Base-by-base conservation (phyloP, 2,329 filamentous ascomycete genomes). In the Dactylellina leptospora region DNA sequence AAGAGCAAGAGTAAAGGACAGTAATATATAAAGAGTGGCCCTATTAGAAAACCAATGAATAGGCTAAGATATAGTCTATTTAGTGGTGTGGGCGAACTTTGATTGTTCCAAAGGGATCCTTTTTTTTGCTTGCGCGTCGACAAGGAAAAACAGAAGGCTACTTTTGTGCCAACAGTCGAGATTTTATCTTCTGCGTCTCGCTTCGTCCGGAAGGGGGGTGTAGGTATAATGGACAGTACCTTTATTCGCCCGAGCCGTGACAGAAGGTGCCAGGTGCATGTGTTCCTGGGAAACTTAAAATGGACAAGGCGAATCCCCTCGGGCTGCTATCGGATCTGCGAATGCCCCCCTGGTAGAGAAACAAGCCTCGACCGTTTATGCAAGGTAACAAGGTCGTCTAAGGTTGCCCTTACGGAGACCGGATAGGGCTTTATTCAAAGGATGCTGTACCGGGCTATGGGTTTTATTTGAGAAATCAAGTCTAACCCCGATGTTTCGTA, bases 391-490 rank as follows among this genome's bases (percentile, higher is more conserved):
- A 13, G 54, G 10, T 38, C 51, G 58, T 53, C 30, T 58, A 72
- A 55, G 18, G 45, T 55, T 71, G 30, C 47, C 58, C 28, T 50
- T 36, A 48, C 42, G 59, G 56, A 60, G 28, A 45, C 44, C 59
- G 53, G 64, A 59, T 72, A 63, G 58, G 66, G 68, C 47, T 64
- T 58, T 56, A 33, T 44, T 64, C n/a, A 28, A 53, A 60, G 47
- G 40, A 42, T 53, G 48, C 48, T 28, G 22, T 36, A 51, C 56
- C 33, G 66, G 58, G 50, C 54, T 54, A 38, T 64, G 59, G 59
- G 20, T n/a, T 25, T 30, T 25, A 59, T 42, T 38, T 42, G 27
- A 53, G 18, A 56, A 5, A 18, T 2, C 44, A 18, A 47, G 27
- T 60, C 38, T 11, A 59, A 16, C 54, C 18, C 38, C 40, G 22